Percentiles rank a stretch among this genome's conserved stretches.
Conservation (phyloP, 1,284 basidiomycete species). For the Ceratobasidium sp. region DNA sequence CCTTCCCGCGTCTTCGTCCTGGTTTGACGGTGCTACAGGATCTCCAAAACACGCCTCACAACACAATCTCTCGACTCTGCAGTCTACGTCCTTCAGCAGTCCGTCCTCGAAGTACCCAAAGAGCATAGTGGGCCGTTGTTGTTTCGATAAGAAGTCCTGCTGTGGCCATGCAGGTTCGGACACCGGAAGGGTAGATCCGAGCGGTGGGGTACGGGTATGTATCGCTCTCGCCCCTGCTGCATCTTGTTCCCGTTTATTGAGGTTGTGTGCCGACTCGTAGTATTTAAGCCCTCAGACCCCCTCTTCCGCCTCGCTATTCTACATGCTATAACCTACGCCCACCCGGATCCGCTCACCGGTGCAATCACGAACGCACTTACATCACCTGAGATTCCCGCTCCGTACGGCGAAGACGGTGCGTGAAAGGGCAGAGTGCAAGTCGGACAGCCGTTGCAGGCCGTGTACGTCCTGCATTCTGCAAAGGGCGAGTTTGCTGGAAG, state of each 20-base stretch:
- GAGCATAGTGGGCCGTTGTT: conserved; percentile 77
- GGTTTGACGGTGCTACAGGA: conserved; percentile 58
- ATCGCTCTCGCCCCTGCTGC: not conserved
- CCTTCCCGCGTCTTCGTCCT: not conserved
- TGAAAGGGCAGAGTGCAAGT: not conserved
- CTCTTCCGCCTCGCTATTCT: conserved; percentile 20
- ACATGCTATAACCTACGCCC: conserved; percentile 15
- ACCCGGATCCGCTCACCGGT: conserved; percentile 23
- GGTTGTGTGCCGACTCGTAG: too few species aligned
- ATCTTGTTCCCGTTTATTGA: not conserved
- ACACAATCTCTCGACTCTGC: conserved; percentile 84
- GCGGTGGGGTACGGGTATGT: conserved; percentile 16
- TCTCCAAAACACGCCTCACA: conserved; percentile 77
- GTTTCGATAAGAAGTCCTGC: conserved; percentile 86
- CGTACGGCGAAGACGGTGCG: conserved; percentile 8
- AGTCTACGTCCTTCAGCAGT: conserved; percentile 84
- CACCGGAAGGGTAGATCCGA: conserved; percentile 58
- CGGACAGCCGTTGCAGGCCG: conserved; percentile 15
- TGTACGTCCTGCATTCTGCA: conserved; percentile 60
- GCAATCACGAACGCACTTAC: conserved; percentile 28
- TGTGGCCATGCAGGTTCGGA: conserved; percentile 87
- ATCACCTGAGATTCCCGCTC: not conserved
- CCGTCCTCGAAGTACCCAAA: conserved; percentile 74
- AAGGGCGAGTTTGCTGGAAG: conserved; percentile 73
- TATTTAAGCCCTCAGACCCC: too few species aligned